Evolutionary conservation across 2,329 filamentous ascomycete species (phyloP), one percentile per base, ranked within the genome.

Genomic region (Aspergillus neoniger): DNA sequence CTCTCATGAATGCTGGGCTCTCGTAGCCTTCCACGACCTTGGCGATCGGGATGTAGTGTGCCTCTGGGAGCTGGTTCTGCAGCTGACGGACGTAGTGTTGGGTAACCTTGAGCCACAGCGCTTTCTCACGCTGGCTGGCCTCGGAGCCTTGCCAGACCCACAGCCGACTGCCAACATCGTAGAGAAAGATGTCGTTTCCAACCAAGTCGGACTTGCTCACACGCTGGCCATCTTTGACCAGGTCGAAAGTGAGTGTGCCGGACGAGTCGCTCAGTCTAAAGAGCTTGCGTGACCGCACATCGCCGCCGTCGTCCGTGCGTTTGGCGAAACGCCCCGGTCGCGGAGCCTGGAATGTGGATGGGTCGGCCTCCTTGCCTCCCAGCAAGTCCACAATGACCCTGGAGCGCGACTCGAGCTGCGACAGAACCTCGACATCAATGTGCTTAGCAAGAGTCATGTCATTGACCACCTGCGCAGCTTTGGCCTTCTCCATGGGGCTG

Each of bases 401-500:
- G 2, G 70, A 72, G 17, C 72, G 62, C 2, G 71, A 64, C 63
- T 90, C 88, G 0, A 79, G 74, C 69, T 89, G 86, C 0, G 86
- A 81, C 5, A 90, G 70, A 8, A 90, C 87, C 71, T 90, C 86
- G 25, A 89, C 85, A 57, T 89, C 85, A 48, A 85, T 70, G 64
- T 87, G 72, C 69, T 89, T 89, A 12, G 85, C 86, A 7, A 85
- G 74, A 0, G 83, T 88, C 67, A 74, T 64, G 21, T 74, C 70
- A 55, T 88, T 83, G 4, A 89, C 87, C 2, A 89, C 85, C 70
- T 88, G 86, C 0, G 87, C 87, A 0, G 86, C 86, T 75, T 87
- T 88, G 48, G 84, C 83, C 76, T 88, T 89, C 69, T 90, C 88
- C 85, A 89, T 88, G 0, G 87, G 87, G 50, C 83, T 86, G 70